Base-by-base conservation (phyloP, 202 grass and related monocot species). In the Setaria viridis region DNA sequence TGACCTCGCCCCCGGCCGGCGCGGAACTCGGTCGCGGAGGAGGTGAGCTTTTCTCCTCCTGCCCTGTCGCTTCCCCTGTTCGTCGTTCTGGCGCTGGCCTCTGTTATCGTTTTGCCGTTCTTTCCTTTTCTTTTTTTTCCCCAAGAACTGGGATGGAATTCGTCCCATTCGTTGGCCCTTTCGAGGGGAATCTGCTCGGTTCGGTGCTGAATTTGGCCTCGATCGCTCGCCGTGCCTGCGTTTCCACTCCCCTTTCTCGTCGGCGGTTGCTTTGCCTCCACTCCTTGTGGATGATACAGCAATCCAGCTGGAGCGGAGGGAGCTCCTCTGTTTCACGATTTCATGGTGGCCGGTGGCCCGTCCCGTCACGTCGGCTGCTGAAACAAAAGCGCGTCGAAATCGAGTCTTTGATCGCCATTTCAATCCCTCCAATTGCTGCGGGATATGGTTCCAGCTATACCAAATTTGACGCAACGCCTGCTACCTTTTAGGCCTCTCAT, bases 11-110 rank as follows among this genome's bases (percentile, higher is more conserved):
- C 14, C 13, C 46, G 3, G 25, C 70, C 70, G 25, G 12, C 12
- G 21, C 45, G n/a, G 69, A 32, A 16, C 70, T 51, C 70, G 70
- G 29, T 73, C 58, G 0, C 20, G 6, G 64, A 63, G 76, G 76
- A 82, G 71, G 66, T 82, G 49, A 90, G 39, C 37, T 66, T 70
- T 55, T n/a, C 9, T 58, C 15, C 35, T 54, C 19, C 37, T 69
- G 49, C 17, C 4, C 7, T 53, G 14, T 37, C 30, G 60, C 5
- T 72, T 10, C 68, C 45, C 11, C 20, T 33, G 15, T 67, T 76
- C 20, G 73, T 57, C 10, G 68, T 67, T 25, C 37, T 42, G 16
- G 39, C 69, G 37, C 50, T 11, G 67, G 9, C 51, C 5, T 71
- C 21, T 30, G 58, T 21, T 29, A 25, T 60, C n/a, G 57, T 51